Base-by-base conservation (phyloP, 2,329 filamentous ascomycete species). In the Teratosphaeriaceae sp. region DNA sequence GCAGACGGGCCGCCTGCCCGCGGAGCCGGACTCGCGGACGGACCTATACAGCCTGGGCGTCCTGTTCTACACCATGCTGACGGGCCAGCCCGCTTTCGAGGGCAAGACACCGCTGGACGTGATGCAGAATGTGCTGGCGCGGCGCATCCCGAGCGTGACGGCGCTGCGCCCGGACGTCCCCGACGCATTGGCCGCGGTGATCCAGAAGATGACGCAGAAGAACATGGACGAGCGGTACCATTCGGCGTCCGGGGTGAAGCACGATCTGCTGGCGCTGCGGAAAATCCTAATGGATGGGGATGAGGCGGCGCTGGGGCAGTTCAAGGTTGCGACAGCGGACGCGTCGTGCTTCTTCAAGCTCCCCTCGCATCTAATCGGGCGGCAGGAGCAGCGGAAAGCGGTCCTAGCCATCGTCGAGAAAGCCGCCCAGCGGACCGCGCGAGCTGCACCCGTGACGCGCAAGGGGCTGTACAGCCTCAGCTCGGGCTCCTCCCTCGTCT, bases 11-110 rank as follows among this genome's bases (percentile, higher is more conserved):
- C 82, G 90, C 16, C 84, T 96, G 76, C 86, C 88, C 2, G 88
- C 86, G 3, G 89, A 96, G 62, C 90, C 90, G 1, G 90, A 96
- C 65, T 86, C 79, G 33, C 79, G 90, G 30, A 96, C 90, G 13
- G 90, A 97, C 63, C 94, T 96, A 23, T 96, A 96, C 67, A 89
- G 87, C 0, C 70, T 96, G 1, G 90, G 90, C 3, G 82, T 96
- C 29, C 65, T 96, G 1, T 90, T 96, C 62, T 96, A 88, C 84
- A 86, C 79, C 7, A 77, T 94, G 57, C 70, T 94, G 35, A 85
- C 86, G 1, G 87, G 88, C 21, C 78, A 82, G 54, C 78, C 85
- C 2, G 84, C 88, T 0, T 95, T 92, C 52, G 82, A 84, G 26
- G 90, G 87, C 8, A 75, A 80, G 11, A 83, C 80, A 1, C 86